phyloP scores from a whole-genome alignment of 2,329 filamentous ascomycete genomes.

The Delphinella strobiligena region DNA sequence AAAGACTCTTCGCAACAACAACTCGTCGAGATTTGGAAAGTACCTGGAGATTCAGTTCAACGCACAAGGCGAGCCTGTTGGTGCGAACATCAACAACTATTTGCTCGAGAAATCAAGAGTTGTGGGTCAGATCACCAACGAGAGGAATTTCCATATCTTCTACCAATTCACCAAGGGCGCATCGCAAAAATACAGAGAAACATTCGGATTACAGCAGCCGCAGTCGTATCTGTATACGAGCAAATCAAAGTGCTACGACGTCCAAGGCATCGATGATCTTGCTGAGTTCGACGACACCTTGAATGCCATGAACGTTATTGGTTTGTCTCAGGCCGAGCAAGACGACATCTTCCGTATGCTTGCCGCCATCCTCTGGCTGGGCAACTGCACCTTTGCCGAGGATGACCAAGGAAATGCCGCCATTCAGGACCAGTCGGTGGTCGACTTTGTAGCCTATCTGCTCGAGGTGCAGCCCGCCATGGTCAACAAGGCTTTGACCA shows the following conservation, averaged over 20 bases:
- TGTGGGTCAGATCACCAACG: slow-evolving; percentile 85
- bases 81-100: slow-evolving; percentile 97
- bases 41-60: slow-evolving; percentile 98
- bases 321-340: slow-evolving; percentile 75
- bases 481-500: slow-evolving; percentile 77
- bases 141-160: slow-evolving; percentile 98
- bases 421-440: slow-evolving; percentile 77
- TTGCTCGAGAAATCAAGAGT: slow-evolving; percentile 91
- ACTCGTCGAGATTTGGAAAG: slow-evolving; percentile 96
- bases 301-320: slow-evolving; percentile 90
- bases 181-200: slow-evolving; percentile 72
- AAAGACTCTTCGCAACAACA: slow-evolving; percentile 96
- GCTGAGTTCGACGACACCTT: slow-evolving; percentile 83
- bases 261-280: slow-evolving; percentile 84
- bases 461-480: slow-evolving; percentile 73
- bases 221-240: slow-evolving; percentile 92
- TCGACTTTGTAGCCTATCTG: slow-evolving; percentile 89
- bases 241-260: slow-evolving; percentile 86
- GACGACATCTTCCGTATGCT: slow-evolving; percentile 96
- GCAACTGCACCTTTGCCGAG: slow-evolving; percentile 84
- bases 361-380: slow-evolving; percentile 81
- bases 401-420: slow-evolving; percentile 81
- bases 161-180: slow-evolving; percentile 98
- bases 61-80: slow-evolving; percentile 75
- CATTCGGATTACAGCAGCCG: slow-evolving; percentile 82